Base-by-base conservation (phyloP, 108 stramenopile genomes). In the Aurantiochytrium sp. region DNA sequence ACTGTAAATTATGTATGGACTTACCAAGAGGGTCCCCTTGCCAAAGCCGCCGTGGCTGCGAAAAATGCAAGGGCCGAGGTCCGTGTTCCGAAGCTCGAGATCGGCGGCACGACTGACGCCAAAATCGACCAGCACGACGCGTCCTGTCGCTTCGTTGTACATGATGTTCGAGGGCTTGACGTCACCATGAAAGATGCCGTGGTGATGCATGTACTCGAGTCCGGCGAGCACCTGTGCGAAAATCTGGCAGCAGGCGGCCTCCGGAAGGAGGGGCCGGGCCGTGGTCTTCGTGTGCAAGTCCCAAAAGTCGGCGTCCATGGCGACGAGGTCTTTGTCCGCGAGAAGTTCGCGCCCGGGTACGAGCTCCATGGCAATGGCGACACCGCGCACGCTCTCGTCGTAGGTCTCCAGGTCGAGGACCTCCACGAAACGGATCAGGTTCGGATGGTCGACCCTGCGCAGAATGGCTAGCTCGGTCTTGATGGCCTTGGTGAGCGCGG, bases 401-500 rank as follows among this genome's bases (percentile, higher is more conserved):
- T 30, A 81, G 1, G 73, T 27, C 12, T 81, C 45, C n/a, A 81
- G 39, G 39, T 81, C 73, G 24, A 81, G 30, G 8, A 81, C 45
- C 12, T 81, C 42, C 1, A 48, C 39, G 45, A 81, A 81, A 24
- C 45, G 36, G 45, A 81, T 24, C 6, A 81, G 39, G 1, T 41
- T n/a, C 10, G 73, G 73, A 48, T 81, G 73, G 15, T 81, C 45
- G 32, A 48, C 24, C 45, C 45, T 41, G 0, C 24, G 39, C 42
- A 81, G 45, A 48, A 81, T 81, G 6, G 73, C 73, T 6, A 81
- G 73, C 73, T 81, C 73, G 39, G 73, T 81, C 32, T 30, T 30
- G 27, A 34, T 65, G 32, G 59, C 59, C 34, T 65, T 65, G 59
- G 34, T 41, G 10, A 81, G 36, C 73, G 73, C 1, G 10, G 39